Percentiles rank a stretch among this genome's conserved stretches.
Evolutionary conservation across 768 basidiomycete genomes (phyloP).

Genomic region (Leccinum barrowsii): DNA sequence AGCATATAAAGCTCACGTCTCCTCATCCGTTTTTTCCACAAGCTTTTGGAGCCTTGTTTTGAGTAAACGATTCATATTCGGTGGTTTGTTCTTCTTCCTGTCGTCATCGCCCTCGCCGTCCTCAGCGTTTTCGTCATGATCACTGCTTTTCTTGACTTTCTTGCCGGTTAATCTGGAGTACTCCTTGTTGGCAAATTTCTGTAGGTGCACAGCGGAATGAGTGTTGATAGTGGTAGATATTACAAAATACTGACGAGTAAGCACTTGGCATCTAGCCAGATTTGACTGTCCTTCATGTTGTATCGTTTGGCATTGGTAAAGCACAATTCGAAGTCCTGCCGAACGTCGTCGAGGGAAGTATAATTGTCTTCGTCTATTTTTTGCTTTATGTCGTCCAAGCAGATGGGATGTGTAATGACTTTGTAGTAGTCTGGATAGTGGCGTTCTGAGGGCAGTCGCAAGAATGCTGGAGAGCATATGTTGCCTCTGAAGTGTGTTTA

Average conservation of each 20-base stretch:
- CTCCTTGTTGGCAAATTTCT: slow-evolving; percentile 50
- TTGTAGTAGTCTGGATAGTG: slow-evolving; percentile 85
- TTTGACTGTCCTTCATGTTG: slow-evolving; percentile 74
- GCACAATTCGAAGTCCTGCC: slow-evolving; percentile 69
- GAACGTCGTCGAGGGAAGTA: slow-evolving; percentile 60
- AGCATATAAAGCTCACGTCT: slow-evolving; percentile 43
- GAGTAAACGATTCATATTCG: slow-evolving; percentile 63
- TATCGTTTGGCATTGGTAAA: slow-evolving; percentile 82
- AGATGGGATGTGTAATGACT: slow-evolving; percentile 76
- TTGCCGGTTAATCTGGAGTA: slow-evolving; percentile 45
- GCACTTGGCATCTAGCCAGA: slow-evolving; percentile 80
- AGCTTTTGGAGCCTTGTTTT: slow-evolving; percentile 71
- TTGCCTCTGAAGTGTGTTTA: slow-evolving; percentile 51
- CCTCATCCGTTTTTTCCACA: slow-evolving; percentile 65
- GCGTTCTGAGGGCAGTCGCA: slow-evolving; percentile 66
- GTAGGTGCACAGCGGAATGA: not conserved
- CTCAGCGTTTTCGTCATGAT: slow-evolving; percentile 39
- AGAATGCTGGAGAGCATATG: slow-evolving; percentile 59
- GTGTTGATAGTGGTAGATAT: not conserved
- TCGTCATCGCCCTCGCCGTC: slow-evolving; percentile 45
- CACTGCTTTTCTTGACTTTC: slow-evolving; percentile 36
- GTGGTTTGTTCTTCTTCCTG: slow-evolving; percentile 49
- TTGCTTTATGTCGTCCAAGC: slow-evolving; percentile 85
- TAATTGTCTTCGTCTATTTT: slow-evolving; percentile 62
- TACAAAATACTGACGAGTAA: slow-evolving; percentile 55